Base-by-base conservation (phyloP, 139 green algal species). In the Chlamydomonas sp. region DNA sequence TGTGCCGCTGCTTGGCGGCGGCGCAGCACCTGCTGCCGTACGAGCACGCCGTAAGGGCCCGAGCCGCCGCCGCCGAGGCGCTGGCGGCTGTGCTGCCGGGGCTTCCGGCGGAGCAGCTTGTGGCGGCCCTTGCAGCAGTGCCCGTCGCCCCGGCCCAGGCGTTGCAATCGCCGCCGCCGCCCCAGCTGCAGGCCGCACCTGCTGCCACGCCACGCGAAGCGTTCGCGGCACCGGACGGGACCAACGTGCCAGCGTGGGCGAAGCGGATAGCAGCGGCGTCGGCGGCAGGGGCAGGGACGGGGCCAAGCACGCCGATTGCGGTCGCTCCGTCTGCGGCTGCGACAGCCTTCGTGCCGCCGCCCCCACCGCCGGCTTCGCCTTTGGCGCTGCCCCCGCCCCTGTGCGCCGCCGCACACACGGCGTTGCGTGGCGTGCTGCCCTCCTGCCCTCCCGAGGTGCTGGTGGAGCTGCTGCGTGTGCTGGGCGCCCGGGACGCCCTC, bases 101-200 rank as follows among this genome's bases (percentile, higher is more conserved):
- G 5, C 72, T 86, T 60, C 20, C 82, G 9, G 82, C 71, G 9
- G 4, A 71, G 20, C 82, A 62, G 17, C 83, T 87, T 3, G 62
- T 62, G 73, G 71, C 62, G 62, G 31, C 83, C 12, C 62, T 87
- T 16, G 73, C 83, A 16, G 83, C 62, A 73, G 73, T 87, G 83
- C 83, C 83, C 31, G 31, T 49, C 31, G 31, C 31, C 31, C 31
- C 31, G 31, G 31, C 31, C 73, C 73, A 72, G 60, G 10, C 83
- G 73, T 73, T 82, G 72, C 6, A 61, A 62, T 15, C 14, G 12
- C 73, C 83, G 61, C 10, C 15, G 83, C 83, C 83, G 7, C 62
- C 83, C 31, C 31, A 15, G 73, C 72, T 87, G 71, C 73, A 72
- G 83, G 71, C 72, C 62, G 83, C 83, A 16, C 62, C 73, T 5